Base-by-base conservation (phyloP, 2,329 filamentous ascomycete genomes). In the Hymenoscyphus salicellus region DNA sequence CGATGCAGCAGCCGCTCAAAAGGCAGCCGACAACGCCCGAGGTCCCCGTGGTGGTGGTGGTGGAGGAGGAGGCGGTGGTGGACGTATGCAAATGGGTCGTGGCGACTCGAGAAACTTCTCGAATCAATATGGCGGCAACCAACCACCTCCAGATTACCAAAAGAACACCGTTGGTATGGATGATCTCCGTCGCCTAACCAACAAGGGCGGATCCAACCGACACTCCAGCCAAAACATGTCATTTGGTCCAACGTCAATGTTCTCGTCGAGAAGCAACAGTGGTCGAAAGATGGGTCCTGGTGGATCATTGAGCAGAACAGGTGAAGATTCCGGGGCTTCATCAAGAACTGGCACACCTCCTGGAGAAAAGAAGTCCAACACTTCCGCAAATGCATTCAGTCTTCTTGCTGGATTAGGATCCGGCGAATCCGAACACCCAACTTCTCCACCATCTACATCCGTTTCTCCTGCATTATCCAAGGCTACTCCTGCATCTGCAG, bases 321-420 rank as follows among this genome's bases (percentile, higher is more conserved):
- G 88, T 66, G 93, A 96, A 73, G 93, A 96, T 72, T 97, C 93
- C 67, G 91, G 87, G 72, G 86, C 89, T 71, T 96, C 92, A 63
- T 97, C 93, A 66, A 89, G 95, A 71, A 96, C 92, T 63, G 92
- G 91, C 73, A 98, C 94, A 58, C 93, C 93, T 63, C 91, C 93
- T 56, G 87, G 86, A 71, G 80, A 83, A 67, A 84, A 84, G 75
- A 80, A 83, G 68, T 85, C 84, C 73, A 84, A 85, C 61, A 89
- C 86, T 65, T 90, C 90, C 75, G 87, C 89, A 71, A 99, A 99
- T 82, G 89, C 93, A 72, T 99, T 97, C 82, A 85, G 83, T 79
- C 82, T 83, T 67, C 80, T 85, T 69, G 82, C 81, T 75, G 78
- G 76, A 72, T 80, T 85, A 68, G 79, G 71, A 68, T 76, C 73